Evolutionary conservation across 176 grass and related monocot species (phyloP).

Genomic region (Alopecurus myosuroides): DNA sequence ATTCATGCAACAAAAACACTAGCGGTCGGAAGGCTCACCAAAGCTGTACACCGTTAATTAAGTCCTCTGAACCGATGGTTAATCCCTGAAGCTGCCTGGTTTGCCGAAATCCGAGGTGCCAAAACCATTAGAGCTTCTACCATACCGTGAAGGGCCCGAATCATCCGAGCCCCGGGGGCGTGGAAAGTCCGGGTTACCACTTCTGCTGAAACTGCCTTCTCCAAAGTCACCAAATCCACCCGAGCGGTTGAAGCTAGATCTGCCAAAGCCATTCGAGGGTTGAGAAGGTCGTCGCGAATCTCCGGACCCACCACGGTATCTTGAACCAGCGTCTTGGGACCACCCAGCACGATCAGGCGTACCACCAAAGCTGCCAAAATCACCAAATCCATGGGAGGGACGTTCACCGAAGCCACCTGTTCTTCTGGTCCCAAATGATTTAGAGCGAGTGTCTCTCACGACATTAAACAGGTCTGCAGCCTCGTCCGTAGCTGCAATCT

Average conservation of each 20-base stretch:
- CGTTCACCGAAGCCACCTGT: conserved; percentile 34
- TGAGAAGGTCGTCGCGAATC: conserved; percentile 20
- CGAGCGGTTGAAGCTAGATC: conserved; percentile 6
- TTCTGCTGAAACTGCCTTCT: conserved; percentile 25
- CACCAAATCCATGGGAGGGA: conserved; percentile 35
- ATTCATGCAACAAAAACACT: background rate
- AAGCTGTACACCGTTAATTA: conserved; percentile 27
- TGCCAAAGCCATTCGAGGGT: conserved; percentile 16
- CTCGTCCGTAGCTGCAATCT: conserved; percentile 45
- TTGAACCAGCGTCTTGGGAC: conserved; percentile 31
- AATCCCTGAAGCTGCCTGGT: conserved; percentile 17
- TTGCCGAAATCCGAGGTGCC: conserved; percentile 13
- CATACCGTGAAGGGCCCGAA: background rate
- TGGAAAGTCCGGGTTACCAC: background rate
- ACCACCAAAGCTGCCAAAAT: conserved; percentile 22
- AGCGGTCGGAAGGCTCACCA: background rate
- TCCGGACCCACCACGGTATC: conserved; percentile 8
- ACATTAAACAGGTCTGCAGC: conserved; percentile 62
- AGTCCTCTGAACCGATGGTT: background rate
- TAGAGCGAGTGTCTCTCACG: conserved; percentile 42
- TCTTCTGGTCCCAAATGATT: conserved; percentile 36
- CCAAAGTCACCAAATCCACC: conserved; percentile 28
- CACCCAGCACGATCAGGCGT: conserved; percentile 20
- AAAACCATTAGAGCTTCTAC: conserved; percentile 21
- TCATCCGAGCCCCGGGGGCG: conserved; percentile 5